phyloP scores from a whole-genome alignment of 371 early-diverging fungal genomes.

The Haplosporangium sp. region DNA sequence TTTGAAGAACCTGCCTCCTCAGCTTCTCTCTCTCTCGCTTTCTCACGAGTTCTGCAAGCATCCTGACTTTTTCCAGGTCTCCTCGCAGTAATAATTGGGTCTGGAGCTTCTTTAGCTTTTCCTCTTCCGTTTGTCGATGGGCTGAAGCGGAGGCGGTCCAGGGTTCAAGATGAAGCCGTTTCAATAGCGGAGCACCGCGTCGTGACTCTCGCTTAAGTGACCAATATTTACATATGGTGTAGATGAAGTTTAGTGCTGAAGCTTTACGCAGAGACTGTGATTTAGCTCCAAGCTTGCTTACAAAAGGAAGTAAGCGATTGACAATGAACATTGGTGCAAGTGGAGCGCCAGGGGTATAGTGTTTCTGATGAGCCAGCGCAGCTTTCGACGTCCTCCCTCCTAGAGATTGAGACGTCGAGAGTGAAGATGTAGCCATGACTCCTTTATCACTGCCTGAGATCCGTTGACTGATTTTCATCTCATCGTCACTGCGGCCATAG shows the following conservation, averaged over 20 bases:
- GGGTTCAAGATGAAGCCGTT: constrained; percentile 96
- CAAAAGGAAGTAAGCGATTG: constrained; percentile 69
- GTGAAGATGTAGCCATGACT: constrained; percentile 5
- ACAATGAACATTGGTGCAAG: constrained; percentile 79
- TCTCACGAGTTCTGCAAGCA: constrained; percentile 87
- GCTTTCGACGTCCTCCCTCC: constrained; percentile 64
- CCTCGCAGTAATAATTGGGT: constrained; percentile 70
- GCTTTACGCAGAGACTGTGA: constrained; percentile 64
- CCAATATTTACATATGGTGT: constrained; percentile 90
- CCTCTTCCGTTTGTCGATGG: constrained; percentile 83
- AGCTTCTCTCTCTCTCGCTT: constrained; percentile 91
- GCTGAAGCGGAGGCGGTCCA: constrained; percentile 94
- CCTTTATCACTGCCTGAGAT: constrained; percentile 26
- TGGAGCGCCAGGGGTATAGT: constrained; percentile 69
- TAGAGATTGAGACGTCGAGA: constrained; percentile 52
- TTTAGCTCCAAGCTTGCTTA: constrained; percentile 58
- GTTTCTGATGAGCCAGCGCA: constrained; percentile 71
- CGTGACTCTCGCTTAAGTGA: constrained; percentile 89
- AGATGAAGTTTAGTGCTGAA: constrained; percentile 61
- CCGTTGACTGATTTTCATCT: constrained; percentile 9
- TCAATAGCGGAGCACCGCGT: constrained; percentile 92
- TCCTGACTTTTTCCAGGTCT: constrained; percentile 89
- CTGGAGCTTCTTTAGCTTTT: constrained; percentile 65
- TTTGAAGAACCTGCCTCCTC: constrained; percentile 62
- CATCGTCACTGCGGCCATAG: constrained; percentile 40